These are phyloP conservation scores for Ceratobasidium sp. DNA, from an alignment of 1,284 basidiomycete species.

Conservation along the genomic window DNA sequence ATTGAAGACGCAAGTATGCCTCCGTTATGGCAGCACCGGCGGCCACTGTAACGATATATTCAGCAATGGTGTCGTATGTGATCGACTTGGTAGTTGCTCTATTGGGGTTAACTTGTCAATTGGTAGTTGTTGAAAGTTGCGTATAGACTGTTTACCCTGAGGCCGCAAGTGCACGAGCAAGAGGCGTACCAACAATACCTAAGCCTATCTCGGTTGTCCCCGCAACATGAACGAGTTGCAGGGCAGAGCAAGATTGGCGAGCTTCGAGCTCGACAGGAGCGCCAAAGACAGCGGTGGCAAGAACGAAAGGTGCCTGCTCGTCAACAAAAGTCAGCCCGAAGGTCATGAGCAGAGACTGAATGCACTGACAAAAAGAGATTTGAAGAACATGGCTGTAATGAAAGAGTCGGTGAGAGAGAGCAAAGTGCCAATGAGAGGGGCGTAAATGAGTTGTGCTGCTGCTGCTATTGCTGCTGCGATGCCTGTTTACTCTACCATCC, in stretches of 20 bases:
- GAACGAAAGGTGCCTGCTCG: conserved; percentile 17
- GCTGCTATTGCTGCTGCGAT: too few species aligned
- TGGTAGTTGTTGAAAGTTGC: neutral
- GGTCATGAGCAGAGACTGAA: too few species aligned
- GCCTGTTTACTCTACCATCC: too few species aligned
- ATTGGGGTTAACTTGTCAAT: neutral
- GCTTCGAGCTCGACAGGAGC: conserved; percentile 9
- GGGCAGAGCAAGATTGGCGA: conserved; percentile 21
- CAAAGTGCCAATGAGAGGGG: too few species aligned
- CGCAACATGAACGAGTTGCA: conserved; percentile 11
- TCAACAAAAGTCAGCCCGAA: too few species aligned
- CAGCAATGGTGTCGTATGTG: conserved; percentile 12
- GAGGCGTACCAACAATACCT: conserved; percentile 15
- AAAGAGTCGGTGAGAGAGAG: too few species aligned
- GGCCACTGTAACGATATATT: neutral
- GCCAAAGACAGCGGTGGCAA: neutral
- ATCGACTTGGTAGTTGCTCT: too few species aligned
- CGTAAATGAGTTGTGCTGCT: too few species aligned
- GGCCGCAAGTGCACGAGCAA: too few species aligned
- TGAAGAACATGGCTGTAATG: too few species aligned
- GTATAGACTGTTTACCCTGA: too few species aligned
- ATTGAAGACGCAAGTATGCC: neutral
- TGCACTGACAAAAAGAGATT: too few species aligned
- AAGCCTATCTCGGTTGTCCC: conserved; percentile 19
- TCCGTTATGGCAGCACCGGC: neutral